A percentile compares a stretch with the other conserved stretches of the same genome.
Conservation (phyloP, 441 rosid genomes). For the Croton laevigatus region DNA sequence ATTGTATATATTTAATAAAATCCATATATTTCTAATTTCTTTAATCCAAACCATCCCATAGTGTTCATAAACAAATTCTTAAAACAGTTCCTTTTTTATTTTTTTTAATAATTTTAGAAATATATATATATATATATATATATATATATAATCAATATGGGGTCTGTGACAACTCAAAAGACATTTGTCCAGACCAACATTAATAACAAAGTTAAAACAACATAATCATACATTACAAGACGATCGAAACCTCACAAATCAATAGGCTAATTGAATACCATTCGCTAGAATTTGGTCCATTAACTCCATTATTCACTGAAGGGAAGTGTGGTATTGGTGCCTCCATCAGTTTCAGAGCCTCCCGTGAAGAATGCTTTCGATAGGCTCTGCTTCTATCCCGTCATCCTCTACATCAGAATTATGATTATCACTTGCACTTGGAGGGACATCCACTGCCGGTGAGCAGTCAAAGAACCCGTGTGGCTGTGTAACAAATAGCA, state of each 20-base stretch:
- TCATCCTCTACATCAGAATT: constrained; percentile 54
- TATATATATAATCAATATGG: too few species aligned
- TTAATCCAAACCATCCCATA: too few species aligned
- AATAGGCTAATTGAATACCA: background rate
- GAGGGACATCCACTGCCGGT: constrained; percentile 83
- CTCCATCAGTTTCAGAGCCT: constrained; percentile 49
- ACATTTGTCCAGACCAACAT: too few species aligned
- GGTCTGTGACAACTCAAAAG: too few species aligned
- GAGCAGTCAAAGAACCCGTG: constrained; percentile 86
- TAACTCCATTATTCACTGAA: background rate
- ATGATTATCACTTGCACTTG: constrained; percentile 44
- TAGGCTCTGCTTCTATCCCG: constrained; percentile 45
- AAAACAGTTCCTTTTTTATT: too few species aligned
- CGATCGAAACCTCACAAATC: background rate
- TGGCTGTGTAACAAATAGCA: constrained; percentile 46
- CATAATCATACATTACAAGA: background rate
- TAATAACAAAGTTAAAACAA: background rate
- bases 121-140: too few species aligned
- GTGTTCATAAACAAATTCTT: too few species aligned
- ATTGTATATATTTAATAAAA: too few species aligned
- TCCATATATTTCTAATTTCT: too few species aligned
- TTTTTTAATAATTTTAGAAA: too few species aligned
- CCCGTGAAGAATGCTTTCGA: constrained; percentile 46
- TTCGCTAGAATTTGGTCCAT: background rate
- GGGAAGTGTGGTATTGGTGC: background rate